Evolutionary conservation across 805 yeast genomes (phyloP), one percentile per base, ranked within the genome.

Genomic region (Priceomyces castillae): DNA sequence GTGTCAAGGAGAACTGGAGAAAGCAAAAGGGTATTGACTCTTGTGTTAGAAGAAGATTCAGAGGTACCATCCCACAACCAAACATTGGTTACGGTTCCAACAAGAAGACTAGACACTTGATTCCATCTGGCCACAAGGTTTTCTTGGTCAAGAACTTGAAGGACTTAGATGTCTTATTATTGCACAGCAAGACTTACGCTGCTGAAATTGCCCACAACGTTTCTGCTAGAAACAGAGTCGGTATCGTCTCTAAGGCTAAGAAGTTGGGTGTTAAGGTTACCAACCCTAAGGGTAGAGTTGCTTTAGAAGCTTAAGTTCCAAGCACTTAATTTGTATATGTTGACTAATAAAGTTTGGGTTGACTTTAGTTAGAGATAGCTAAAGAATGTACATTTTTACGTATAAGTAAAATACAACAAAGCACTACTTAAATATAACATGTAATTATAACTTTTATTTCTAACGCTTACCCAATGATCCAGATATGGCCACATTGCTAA

Each of bases 21-120:
- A 92, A 94, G 82, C 99, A 95, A 81, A 94, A 94, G 88, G 99
- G 99, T 94, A 94, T 94, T 74, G 99, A 94, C 83, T 90, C 98
- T 63, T 83, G 89, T 80, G 97, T 95, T 74, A 94, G 99, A 84
- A 92, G 99, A 84, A 86, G 94, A 83, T 94, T 94, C 96, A 89
- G 97, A 85, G 99, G 99, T 72, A 86, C 92, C 78, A 88, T 94
- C 73, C 81, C 90, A 67, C 95, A 92, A 83, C 99, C 99, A 82
- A 90, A 86, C 82, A 90, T 94, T 68, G 99, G 99, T 83, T 94
- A 88, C 83, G 97, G 99, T 79, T 90, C 98, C 65, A 90, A 94
- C 96, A 94, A 89, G 82, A 90, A 86, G 84, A 94, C 99, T 73
- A 89, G 85, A 77, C 88, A 84, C 84, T 71, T 94, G 80, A 76